phyloP scores from a whole-genome alignment of 257 asterid genomes.

The Solanum infundibuliforme region DNA sequence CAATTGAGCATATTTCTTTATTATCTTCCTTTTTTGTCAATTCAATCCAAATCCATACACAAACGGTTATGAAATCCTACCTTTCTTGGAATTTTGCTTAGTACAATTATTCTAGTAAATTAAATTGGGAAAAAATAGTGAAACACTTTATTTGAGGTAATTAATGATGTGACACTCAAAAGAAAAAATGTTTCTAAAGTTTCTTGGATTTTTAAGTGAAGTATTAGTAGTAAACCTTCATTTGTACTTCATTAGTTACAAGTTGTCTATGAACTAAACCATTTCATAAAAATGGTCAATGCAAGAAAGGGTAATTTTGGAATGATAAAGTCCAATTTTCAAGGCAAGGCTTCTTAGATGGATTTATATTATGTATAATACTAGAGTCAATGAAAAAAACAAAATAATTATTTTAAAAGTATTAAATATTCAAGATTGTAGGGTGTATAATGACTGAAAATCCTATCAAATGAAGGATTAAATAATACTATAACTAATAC shows the following conservation, averaged over 20 bases:
- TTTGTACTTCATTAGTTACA: neutral
- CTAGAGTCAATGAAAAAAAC: neutral
- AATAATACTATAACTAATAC: too few relatives aligned
- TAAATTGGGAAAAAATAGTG: neutral
- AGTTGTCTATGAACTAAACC: neutral
- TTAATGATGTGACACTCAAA: neutral
- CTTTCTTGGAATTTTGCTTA: slow-evolving; percentile 1
- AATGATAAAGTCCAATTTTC: neutral
- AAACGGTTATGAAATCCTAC: neutral
- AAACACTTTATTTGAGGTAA: neutral
- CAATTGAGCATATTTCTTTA: slow-evolving; percentile 17
- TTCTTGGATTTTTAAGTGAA: neutral
- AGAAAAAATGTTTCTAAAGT: neutral
- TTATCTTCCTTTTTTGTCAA: neutral
- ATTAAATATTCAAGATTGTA: too few relatives aligned
- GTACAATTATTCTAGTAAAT: slow-evolving; percentile 15
- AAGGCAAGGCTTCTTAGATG: neutral
- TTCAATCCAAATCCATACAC: neutral
- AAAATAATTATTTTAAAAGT: neutral
- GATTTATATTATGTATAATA: neutral
- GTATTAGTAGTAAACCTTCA: neutral
- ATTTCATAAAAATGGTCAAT: neutral
- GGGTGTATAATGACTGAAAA: neutral
- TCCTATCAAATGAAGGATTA: neutral
- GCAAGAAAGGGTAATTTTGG: neutral